Evolutionary conservation across 176 grass and related monocot genomes (phyloP).

Genomic region (Musa beccarii): DNA sequence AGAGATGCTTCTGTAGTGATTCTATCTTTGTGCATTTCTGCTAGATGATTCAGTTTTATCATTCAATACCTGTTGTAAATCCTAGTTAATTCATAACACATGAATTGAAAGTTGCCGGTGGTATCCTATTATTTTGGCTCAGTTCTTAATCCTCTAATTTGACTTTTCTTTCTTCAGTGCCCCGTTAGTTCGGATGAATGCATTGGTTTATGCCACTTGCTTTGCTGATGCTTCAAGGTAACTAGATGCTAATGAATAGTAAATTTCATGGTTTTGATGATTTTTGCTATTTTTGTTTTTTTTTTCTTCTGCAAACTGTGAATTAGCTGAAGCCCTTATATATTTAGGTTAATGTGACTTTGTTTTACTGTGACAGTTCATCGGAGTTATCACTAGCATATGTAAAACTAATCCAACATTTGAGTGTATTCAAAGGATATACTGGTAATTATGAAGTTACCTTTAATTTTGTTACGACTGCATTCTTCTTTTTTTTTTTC

Average conservation of each 20-base stretch:
- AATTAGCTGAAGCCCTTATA: neutral
- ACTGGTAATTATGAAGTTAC: conserved; percentile 30
- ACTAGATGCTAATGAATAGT: conserved; percentile 12
- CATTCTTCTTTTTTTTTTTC: neutral
- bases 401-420: conserved; percentile 79
- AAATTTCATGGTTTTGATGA: neutral
- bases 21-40: neutral
- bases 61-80: neutral
- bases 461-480: neutral
- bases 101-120: neutral
- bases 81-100: neutral
- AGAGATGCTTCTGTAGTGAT: neutral
- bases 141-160: conserved; percentile 4
- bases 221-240: conserved; percentile 92
- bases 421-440: conserved; percentile 79
- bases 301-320: conserved; percentile 6
- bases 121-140: neutral
- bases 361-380: conserved; percentile 49
- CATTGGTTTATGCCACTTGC: conserved; percentile 78
- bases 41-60: neutral
- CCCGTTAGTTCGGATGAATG: conserved; percentile 73
- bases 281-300: conserved; percentile 1
- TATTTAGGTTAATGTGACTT: conserved; percentile 18
- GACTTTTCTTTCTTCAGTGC: conserved; percentile 43
- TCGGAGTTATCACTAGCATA: conserved; percentile 69